Evolutionary conservation across 345 rosid species (phyloP), one percentile per base, ranked within the genome.

Genomic region (Aethionema arabicum): DNA sequence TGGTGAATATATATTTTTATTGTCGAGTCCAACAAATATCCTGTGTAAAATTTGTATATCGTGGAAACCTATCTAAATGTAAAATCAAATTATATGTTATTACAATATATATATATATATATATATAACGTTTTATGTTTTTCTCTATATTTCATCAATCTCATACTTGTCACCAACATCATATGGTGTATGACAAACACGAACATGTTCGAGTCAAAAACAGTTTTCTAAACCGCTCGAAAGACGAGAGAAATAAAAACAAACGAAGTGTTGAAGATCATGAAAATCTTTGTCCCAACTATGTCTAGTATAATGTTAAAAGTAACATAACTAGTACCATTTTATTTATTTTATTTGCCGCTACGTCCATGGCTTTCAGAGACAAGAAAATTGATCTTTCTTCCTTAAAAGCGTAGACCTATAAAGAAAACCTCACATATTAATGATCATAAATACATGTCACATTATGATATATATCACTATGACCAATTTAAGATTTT

Each of bases 171-270:
- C 27, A 21, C 27, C 27, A 21, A 21, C 27, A 21, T 21, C 27
- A 21, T 40, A 40, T 4, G 88, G 66, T 83, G 88, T 78, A 83
- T 78, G 33, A 71, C n/a, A 39, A 83, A 83, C 67, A 83, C 82
- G 50, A 83, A 83, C 36, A 83, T 75, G 71, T 80, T 80, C 73
- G 85, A 80, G 57, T 83, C 88, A 5, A 83, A 83, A 1, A 76
- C 37, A n/a, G 88, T 83, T 46, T 80, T 83, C 78, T 82, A 76
- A 8, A 79, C 80, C 66, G 79, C 80, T 21, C 79, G 79, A 69
- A 83, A 83, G 68, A 83, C 66, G 65, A 83, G 77, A 10, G 83
- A 85, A 5, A 77, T 33, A 80, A 74, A 6, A 79, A 62, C 3
- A 83, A 51, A 32, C n/a, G 27, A 8, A 80, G 69, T 53, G 78